Evolutionary conservation across 495 filamentous ascomycete species (phyloP), one percentile per base, ranked within the genome.

Genomic region (Lineolata rhizophorae): DNA sequence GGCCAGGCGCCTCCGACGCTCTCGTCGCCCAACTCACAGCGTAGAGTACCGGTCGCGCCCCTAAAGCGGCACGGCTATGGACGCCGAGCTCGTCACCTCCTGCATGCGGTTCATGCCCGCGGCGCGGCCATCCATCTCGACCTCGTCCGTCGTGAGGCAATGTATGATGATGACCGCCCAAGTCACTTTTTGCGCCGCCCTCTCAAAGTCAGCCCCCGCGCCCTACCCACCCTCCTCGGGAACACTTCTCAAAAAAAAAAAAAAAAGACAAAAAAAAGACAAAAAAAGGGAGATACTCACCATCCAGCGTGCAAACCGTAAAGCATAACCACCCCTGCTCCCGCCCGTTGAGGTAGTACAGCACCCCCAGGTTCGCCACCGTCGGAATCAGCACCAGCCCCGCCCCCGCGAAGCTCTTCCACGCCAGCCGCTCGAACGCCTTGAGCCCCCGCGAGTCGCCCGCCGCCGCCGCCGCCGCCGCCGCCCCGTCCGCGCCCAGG

Each of bases 311-410:
- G 31, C 53, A 57, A 6, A 50, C 38, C 3, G 39, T 40, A 21
- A 52, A 48, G 30, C 53, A 56, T 14, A 56, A 28, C 52, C 53
- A 55, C 2, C 46, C 44, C 22, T 46, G 34, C 32, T 57, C 50
- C 20, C 37, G 28, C 2, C 49, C 53, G 24, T 46, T 20, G 17
- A 45, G 27, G 11, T 14, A 19, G 30, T 36, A 47, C 2, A 54
- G 34, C 6, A 51, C 21, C 4, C 34, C 42, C 1, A 55, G 12
- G 29, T 53, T 56, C 5, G 38, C 40, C n/a, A 54, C 35, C 3
- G 52, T 56, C 9, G 52, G 42, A 5, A 51, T 12, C 30, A 51
- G 36, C 13, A 56, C 42, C 11, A 45, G 30, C 3, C 43, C 12
- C 1, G 43, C 42, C 15, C 41, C 51, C 14, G 48, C 32, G 3